Evolutionary conservation across 495 filamentous ascomycete species (phyloP), one percentile per base, ranked within the genome.

Genomic region (Evansstolkia leycettana): DNA sequence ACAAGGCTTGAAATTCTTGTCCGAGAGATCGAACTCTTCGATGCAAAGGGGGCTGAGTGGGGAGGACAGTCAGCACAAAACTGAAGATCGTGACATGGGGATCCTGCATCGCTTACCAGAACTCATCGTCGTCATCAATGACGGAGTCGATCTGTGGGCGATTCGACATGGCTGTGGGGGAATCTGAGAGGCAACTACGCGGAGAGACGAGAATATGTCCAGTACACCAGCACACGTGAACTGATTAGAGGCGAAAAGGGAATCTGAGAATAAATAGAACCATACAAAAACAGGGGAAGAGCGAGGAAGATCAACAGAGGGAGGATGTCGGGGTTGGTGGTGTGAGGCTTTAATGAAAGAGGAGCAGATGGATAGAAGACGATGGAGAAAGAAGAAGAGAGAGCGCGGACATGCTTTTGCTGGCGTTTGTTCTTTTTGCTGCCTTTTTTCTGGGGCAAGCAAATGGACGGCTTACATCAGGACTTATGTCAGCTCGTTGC

Each of bases 1-100:
- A 65, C 92, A 99, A 40, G 92, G 92, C 46, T 76, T 81, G 62
- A 99, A 99, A 66, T 92, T 93, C 58, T 84, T 82, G 65, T 99
- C 92, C 18, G 84, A 87, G 27, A 95, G 77, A 54, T 96, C 92
- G 52, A 96, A 87, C 67, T 96, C 92, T 66, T 99, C 92, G 56
- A 99, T 90, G 64, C 92, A 99, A 31, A 99, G 81, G 50, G 92
- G 92, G 58, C 84, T 90, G 49, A 23, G 23, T 9, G 7, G 14
- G 30, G 17, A 31, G 28, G 23, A 26, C 12, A 17, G 46, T 57
- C 24, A 54, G 45, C 29, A 30, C 25, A 20, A 16, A 31, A 24
- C 19, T 33, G 11, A 39, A n/a, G 16, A 28, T 5, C 14, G 13
- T 25, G n/a, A n/a, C 19, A 25, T 10, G 7, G 11, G 3, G 27